These are phyloP conservation scores for Middelhovenomyces tepae DNA, from an alignment of 805 yeast species.

Conservation along the genomic window DNA sequence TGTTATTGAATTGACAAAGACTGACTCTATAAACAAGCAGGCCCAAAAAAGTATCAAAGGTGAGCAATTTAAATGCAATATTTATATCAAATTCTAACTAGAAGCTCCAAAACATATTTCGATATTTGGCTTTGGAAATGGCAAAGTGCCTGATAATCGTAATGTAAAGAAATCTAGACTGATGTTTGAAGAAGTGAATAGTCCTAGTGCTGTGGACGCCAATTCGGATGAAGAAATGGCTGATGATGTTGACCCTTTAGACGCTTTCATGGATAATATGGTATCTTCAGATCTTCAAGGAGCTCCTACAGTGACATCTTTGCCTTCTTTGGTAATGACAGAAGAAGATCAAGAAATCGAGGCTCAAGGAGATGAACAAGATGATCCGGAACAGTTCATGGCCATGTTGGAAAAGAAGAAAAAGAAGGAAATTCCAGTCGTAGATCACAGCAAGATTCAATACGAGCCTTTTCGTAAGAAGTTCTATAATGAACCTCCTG, in stretches of 20 bases:
- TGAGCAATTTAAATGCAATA: too few species aligned
- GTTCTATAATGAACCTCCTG: constrained; percentile 56
- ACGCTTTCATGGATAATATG: constrained; percentile 34
- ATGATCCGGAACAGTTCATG: constrained; percentile 24
- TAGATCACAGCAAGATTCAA: constrained; percentile 37
- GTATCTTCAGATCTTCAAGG: constrained; percentile 9
- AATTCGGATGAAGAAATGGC: constrained; percentile 15
- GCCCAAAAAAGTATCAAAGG: constrained; percentile 7
- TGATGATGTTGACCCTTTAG: constrained; percentile 37
- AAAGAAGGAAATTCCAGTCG: constrained; percentile 39
- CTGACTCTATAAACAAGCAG: constrained; percentile 5
- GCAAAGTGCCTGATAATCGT: constrained; percentile 3
- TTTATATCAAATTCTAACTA: too few species aligned
- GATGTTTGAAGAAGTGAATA: constrained; percentile 5
- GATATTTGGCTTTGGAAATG: constrained; percentile 13
- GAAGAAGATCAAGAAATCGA: constrained; percentile 19
- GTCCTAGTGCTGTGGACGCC: constrained; percentile 3
- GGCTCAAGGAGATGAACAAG: constrained; percentile 24
- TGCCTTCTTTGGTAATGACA: constrained; percentile 11
- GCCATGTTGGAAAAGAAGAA: constrained; percentile 27
- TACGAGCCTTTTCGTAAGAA: constrained; percentile 49
- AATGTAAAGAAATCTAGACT: constrained; percentile 5
- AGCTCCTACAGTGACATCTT: constrained; percentile 1
- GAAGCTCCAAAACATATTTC: constrained; percentile 17
- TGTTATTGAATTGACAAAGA: constrained; percentile 7